Conservation (phyloP, 106 monocot genomes). For the Dendrobium catenatum region DNA sequence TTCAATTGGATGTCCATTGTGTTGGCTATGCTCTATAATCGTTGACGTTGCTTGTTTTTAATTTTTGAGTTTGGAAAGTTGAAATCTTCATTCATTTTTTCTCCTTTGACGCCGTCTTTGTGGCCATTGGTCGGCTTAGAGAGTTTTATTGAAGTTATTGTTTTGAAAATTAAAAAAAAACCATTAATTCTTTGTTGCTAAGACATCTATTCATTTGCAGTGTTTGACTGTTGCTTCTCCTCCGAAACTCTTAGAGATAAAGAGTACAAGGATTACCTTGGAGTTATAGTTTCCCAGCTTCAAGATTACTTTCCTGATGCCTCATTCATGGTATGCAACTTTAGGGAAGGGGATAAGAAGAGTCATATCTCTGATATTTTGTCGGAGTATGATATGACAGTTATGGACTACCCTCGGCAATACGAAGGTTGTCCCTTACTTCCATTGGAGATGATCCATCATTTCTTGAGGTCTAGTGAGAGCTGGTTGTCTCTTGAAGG, state of each 20-base stretch:
- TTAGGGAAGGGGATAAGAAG: slow-evolving; percentile 41
- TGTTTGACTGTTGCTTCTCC: slow-evolving; percentile 90
- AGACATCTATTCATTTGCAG: slow-evolving; percentile 24
- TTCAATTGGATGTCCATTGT: not conserved
- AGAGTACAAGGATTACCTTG: slow-evolving; percentile 65
- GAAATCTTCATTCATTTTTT: not conserved
- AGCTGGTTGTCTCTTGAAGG: slow-evolving; percentile 89
- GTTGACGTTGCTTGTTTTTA: not conserved
- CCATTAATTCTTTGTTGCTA: not conserved
- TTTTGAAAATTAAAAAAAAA: not conserved
- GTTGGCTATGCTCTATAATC: not conserved
- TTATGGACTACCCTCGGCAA: slow-evolving; percentile 85
- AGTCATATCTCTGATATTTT: slow-evolving; percentile 68
- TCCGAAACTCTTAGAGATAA: slow-evolving; percentile 48
- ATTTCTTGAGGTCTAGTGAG: slow-evolving; percentile 83
- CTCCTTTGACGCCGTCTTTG: not conserved
- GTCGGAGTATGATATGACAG: slow-evolving; percentile 64
- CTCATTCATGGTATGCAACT: slow-evolving; percentile 90
- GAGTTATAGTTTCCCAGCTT: slow-evolving; percentile 56
- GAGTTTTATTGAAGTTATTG: not conserved
- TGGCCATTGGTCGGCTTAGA: not conserved
- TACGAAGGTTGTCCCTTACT: slow-evolving; percentile 86
- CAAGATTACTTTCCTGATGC: slow-evolving; percentile 70
- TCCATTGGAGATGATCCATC: slow-evolving; percentile 87
- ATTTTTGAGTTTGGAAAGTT: not conserved